Percentiles rank a stretch among this genome's conserved stretches.
Evolutionary conservation across 192 early-diverging fungal genomes (phyloP).

Genomic region (Gonapodya prolifera): DNA sequence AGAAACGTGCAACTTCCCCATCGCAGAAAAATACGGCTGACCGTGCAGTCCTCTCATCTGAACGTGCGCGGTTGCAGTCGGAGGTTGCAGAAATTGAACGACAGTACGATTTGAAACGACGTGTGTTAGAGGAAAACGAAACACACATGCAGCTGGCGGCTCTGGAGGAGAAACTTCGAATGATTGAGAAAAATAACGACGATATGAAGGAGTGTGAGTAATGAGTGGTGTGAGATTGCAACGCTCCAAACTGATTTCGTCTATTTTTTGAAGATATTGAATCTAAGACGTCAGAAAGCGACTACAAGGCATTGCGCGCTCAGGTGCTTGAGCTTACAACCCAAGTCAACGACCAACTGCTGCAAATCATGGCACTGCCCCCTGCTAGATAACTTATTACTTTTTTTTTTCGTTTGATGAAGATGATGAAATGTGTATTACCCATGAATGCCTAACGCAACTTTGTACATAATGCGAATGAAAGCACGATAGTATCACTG

Average conservation of each 20-base stretch:
- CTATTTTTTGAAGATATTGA: conserved; percentile 27
- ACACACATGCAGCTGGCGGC: conserved; percentile 32
- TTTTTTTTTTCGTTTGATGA: not conserved
- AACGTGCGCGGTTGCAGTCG: conserved; percentile 20
- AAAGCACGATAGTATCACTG: conserved; percentile 63
- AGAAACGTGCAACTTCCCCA: not conserved
- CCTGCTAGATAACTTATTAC: conserved; percentile 9
- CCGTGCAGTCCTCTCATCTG: conserved; percentile 15
- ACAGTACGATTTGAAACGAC: conserved; percentile 31
- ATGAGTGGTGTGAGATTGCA: conserved; percentile 4
- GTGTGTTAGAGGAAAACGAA: conserved; percentile 39
- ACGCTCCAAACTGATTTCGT: conserved; percentile 7
- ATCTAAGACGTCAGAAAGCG: conserved; percentile 37
- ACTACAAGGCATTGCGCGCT: conserved; percentile 30
- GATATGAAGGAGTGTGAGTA: conserved; percentile 39
- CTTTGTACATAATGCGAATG: conserved; percentile 52
- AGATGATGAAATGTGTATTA: conserved; percentile 15
- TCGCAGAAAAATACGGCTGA: conserved; percentile 27
- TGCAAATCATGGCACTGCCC: not conserved
- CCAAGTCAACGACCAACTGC: conserved; percentile 15
- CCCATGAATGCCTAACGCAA: conserved; percentile 39
- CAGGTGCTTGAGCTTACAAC: conserved; percentile 29
- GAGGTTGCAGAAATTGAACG: conserved; percentile 19
- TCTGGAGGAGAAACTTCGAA: conserved; percentile 33
- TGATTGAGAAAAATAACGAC: conserved; percentile 32